Evolutionary conservation across 2,329 filamentous ascomycete genomes (phyloP).

Genomic region (Apiospora aurea): DNA sequence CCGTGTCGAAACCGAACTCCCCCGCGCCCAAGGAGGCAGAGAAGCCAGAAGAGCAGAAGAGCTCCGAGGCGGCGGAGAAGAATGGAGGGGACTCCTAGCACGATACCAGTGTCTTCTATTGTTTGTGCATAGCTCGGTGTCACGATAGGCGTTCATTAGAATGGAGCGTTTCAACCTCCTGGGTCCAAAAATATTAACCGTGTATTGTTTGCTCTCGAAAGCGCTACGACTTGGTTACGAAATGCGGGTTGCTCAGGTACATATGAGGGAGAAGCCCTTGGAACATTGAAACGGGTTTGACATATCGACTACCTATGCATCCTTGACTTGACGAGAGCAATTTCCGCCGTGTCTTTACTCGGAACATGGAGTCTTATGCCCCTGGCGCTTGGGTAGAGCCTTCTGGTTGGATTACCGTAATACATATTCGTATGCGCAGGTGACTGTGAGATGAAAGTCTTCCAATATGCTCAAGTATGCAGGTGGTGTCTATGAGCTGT

Average conservation of each 20-base stretch:
- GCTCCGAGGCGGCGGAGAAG: slow-evolving; percentile 1
- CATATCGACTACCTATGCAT: no score
- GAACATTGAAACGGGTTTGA: neutral
- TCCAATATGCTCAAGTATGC: no score
- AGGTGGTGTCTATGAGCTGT: neutral
- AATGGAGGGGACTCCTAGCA: neutral
- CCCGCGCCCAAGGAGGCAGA: slow-evolving; percentile 8
- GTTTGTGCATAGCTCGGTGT: slow-evolving; percentile 22
- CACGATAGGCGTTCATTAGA: slow-evolving; percentile 19
- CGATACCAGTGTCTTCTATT: neutral
- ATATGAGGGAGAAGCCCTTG: neutral
- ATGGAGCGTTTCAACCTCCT: slow-evolving; percentile 11
- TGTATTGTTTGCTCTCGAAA: neutral
- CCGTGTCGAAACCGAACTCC: slow-evolving; percentile 26
- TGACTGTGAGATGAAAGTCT: no score
- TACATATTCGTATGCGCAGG: no score
- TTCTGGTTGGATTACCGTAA: no score
- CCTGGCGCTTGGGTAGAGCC: no score
- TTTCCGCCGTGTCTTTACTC: no score
- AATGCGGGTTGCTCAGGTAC: neutral
- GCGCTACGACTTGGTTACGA: neutral
- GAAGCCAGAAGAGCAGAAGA: neutral
- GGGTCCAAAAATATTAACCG: neutral
- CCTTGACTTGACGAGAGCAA: no score
- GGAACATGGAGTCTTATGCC: no score